Evolutionary conservation across 495 filamentous ascomycete species (phyloP), one percentile per base, ranked within the genome.

Genomic region (Hamigera avellanea): DNA sequence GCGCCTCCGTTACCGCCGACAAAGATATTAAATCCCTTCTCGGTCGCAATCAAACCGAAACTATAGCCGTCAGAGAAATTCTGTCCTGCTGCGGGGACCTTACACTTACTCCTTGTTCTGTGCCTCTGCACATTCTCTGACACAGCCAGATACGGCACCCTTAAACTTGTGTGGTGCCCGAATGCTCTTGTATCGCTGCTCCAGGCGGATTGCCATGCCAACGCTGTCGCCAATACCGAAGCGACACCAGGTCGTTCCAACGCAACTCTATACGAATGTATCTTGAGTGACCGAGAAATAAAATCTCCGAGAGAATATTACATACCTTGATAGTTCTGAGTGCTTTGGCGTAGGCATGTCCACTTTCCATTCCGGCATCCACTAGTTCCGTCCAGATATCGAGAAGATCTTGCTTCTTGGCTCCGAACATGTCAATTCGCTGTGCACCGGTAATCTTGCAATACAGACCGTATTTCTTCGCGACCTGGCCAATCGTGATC

Each of bases 371-470:
- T n/a, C 89, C 89, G 6, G 78, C 89, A 42, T 86, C 76, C 16
- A 94, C 75, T 7, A 96, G 70, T 40, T 73, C 74, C 6, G 73
- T 76, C 89, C 89, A 96, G 47, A 96, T 96, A n/a, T 70, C 68
- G 25, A 86, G 66, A 23, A 96, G 66, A 64, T 96, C 88, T 45
- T 93, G 83, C 59, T 94, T 95, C 62, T 78, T 79, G 0, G 89
- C 88, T 7, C 88, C 87, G 45, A 93, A 95, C 83, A 95, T 81
- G 53, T 96, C 89, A 50, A 95, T 95, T 29, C 89, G 75, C 59
- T 96, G 89, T 1, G 83, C 89, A 35, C 89, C 89, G 0, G 89
- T 96, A 49, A 96, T 94, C 64, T 95, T 96, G 53, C 80, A 86
- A 59, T 96, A 96, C 3, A 96, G 64, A 33, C 73, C 69, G 42